A percentile compares a stretch with the other conserved stretches of the same genome.
Evolutionary conservation across 176 grass and related monocot species (phyloP).

Genomic region (Musa beccarii): DNA sequence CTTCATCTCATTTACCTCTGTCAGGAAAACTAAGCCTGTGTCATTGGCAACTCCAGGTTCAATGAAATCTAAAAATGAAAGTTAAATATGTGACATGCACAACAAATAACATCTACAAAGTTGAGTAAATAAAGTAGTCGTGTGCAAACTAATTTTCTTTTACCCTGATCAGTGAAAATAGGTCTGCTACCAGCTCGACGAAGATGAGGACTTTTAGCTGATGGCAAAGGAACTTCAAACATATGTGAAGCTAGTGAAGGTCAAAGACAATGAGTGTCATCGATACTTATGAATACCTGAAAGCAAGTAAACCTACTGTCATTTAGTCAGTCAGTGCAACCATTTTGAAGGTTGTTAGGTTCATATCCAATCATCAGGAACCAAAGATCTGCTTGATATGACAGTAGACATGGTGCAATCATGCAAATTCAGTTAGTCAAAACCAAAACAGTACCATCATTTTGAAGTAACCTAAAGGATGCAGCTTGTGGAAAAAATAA

Average conservation of each 20-base stretch:
- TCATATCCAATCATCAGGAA: not conserved
- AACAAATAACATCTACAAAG: not conserved
- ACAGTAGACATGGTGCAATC: not conserved
- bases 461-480: not conserved
- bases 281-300: not conserved
- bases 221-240: conserved; percentile 7
- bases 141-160: not conserved
- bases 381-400: not conserved
- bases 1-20: conserved; percentile 56
- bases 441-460: not conserved
- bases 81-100: not conserved
- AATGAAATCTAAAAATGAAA: conserved; percentile 22
- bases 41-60: not conserved
- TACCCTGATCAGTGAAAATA: conserved; percentile 6
- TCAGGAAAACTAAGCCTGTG: conserved; percentile 10
- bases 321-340: not conserved
- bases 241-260: conserved; percentile 1
- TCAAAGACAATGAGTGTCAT: not conserved
- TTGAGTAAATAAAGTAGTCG: not conserved
- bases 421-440: not conserved
- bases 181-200: conserved; percentile 3
- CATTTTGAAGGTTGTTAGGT: not conserved
- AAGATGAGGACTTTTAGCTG: conserved; percentile 3
- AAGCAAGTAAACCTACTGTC: not conserved
- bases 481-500: not conserved